Evolutionary conservation across 2,329 filamentous ascomycete species (phyloP), one percentile per base, ranked within the genome.

Genomic region (Xylaria digitata): DNA sequence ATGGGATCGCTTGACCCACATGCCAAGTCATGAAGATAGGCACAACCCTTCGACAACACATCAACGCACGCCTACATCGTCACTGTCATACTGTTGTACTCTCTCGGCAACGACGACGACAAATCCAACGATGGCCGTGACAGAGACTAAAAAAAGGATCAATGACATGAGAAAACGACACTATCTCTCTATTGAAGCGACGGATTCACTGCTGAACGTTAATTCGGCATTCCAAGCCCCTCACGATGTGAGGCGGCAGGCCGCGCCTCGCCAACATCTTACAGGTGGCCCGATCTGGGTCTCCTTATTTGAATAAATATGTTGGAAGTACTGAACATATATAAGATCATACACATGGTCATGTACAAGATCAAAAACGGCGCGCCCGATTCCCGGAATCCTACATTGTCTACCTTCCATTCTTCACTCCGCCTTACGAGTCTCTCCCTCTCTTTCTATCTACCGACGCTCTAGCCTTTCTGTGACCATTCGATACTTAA

Each of bases 231-330:
- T 17, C 3, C 6, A 19, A 21, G 23, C 19, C 23, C 15, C 15
- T 43, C 21, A 21, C 6, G 11, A 23, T 15, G 21, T 42, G 52
- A 43, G 11, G 19, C 17, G 34, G n/a, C n/a, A n/a, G n/a, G n/a
- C n/a, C 15, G 4, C 37, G 21, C 37, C 37, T 42, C 34, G 15
- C n/a, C 5, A n/a, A n/a, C 6, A 30, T 15, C 13, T 43, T n/a
- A 55, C 43, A 55, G 53, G 53, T 30, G 53, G 53, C 53, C 52
- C 42, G 34, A 17, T 6, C 23, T 11, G 32, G 32, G 19, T 26
- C 5, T 23, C 21, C 5, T 5, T 40, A 42, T 54, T 15, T 40
- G 26, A 54, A 40, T 21, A 17, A 26, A n/a, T 23, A 23, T 3
- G n/a, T 23, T 15, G 34, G 21, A 42, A 17, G 32, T 34, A 6